Base-by-base conservation (phyloP, 2,329 filamentous ascomycete genomes). In the Aspergillus sp. region DNA sequence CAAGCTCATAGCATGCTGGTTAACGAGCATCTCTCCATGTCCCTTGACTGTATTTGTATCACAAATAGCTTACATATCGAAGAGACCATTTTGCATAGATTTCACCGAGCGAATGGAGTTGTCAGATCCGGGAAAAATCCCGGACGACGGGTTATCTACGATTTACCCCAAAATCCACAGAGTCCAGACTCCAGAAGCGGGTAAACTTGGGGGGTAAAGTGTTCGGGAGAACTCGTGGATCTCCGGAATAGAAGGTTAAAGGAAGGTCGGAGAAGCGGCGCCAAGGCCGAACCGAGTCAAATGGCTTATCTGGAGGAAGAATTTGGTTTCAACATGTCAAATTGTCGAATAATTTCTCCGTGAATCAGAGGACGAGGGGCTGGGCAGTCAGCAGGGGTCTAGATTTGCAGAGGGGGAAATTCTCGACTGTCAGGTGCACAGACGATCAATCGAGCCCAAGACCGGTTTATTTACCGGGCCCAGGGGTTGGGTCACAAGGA, bases 311-410 rank as follows among this genome's bases (percentile, higher is more conserved):
- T 53, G 45, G 19, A 48, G 45, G 31, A 56, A 30, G 34, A 54
- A 47, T 41, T 41, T 11, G 11, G 34, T 13, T 17, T 13, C 34
- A 41, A 41, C 8, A 41, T 41, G 34, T 41, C 34, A 41, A 41
- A 15, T 41, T 41, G 34, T 41, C 34, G 50, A 51, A 62, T 30
- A 67, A 67, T 67, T 67, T 68, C 63, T 68, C 66, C 66, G 59
- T 67, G 61, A 67, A 68, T 68, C 66, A 67, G 59, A 68, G 54
- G 45, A 41, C 61, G 45, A 46, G 34, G 54, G 59, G 61, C 61
- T 55, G 30, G 50, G 31, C 49, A 30, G n/a, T 22, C 28, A 45
- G 23, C 46, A 19, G 48, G 46, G 47, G 43, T 48, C 54, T 57
- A 59, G 61, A 58, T 50, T 56, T 38, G 46, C 51, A 59, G 56